Evolutionary conservation across 768 basidiomycete genomes (phyloP).

Genomic region (Tulasnella sp.): DNA sequence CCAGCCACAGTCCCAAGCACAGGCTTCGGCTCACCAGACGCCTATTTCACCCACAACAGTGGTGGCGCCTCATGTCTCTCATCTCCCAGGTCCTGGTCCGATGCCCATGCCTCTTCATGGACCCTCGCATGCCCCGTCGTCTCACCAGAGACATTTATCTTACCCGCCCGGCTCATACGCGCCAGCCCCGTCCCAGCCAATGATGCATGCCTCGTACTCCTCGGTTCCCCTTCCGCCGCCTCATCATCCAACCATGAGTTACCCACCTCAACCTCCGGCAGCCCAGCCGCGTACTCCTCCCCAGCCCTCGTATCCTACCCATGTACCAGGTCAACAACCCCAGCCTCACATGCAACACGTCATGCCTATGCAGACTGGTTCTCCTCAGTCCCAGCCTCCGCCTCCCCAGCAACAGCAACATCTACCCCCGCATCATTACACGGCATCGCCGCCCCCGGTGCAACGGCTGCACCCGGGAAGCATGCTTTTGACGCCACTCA

Average conservation of each 20-base stretch:
- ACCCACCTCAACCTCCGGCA: neutral
- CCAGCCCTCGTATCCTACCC: neutral
- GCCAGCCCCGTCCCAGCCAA: neutral
- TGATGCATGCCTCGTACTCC: neutral
- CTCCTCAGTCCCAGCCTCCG: neutral
- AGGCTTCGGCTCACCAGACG: constrained; percentile 7
- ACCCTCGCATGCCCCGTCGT: neutral
- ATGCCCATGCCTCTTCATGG: neutral
- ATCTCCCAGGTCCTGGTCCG: constrained; percentile 11
- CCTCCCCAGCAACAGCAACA: neutral
- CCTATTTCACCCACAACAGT: neutral
- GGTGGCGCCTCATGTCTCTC: constrained; percentile 9
- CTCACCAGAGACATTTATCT: neutral
- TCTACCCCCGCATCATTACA: neutral
- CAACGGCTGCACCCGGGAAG: constrained; percentile 10
- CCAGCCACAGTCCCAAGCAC: neutral
- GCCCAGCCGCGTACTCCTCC: neutral
- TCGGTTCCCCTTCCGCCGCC: neutral
- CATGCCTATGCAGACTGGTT: neutral
- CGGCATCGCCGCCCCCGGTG: constrained; percentile 7
- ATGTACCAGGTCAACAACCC: neutral
- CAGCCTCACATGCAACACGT: neutral
- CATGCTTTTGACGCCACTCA: constrained; percentile 11
- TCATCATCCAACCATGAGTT: neutral
- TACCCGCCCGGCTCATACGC: constrained; percentile 1